A percentile compares a stretch with the other conserved stretches of the same genome.
phyloP scores from a whole-genome alignment of 768 basidiomycete genomes.

The Mycena rosella region DNA sequence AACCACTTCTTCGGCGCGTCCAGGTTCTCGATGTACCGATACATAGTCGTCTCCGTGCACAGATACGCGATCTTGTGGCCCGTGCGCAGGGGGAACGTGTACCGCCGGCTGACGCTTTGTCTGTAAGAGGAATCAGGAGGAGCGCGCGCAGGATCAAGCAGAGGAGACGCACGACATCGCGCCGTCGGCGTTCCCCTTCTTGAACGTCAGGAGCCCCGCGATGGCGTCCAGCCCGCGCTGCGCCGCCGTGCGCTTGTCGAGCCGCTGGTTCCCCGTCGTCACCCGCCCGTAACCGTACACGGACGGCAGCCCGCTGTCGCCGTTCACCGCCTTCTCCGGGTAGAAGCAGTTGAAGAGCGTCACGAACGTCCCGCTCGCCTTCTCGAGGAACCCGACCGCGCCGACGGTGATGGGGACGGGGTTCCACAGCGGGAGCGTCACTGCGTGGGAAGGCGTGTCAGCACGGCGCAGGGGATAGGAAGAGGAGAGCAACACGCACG shows the following conservation, averaged over 20 bases:
- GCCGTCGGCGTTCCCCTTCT: constrained; percentile 46
- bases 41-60: constrained; percentile 77
- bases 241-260: constrained; percentile 69
- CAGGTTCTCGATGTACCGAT: constrained; percentile 73
- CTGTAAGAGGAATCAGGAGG: constrained; percentile 42
- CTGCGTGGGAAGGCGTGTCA: constrained; percentile 45
- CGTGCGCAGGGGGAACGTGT: constrained; percentile 69
- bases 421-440: constrained; percentile 78
- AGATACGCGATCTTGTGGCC: constrained; percentile 78
- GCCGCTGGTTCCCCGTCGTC: constrained; percentile 58
- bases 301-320: constrained; percentile 64
- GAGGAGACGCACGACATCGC: constrained; percentile 53
- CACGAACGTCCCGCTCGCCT: constrained; percentile 73
- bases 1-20: constrained; percentile 82
- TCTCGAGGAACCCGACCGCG: constrained; percentile 80
- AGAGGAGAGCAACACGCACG: constrained; percentile 56
- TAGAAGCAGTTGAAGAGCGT: constrained; percentile 79
- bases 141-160: background rate
- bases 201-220: constrained; percentile 63
- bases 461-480: background rate
- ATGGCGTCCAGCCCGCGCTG: constrained; percentile 70
- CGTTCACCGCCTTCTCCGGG: constrained; percentile 60
- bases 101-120: constrained; percentile 62
- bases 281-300: constrained; percentile 75
- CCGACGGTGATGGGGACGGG: constrained; percentile 74